Evolutionary conservation across 23 red algal genomes (phyloP), one percentile per base, ranked within the genome.

Genomic region (Gracilaria domingensis): DNA sequence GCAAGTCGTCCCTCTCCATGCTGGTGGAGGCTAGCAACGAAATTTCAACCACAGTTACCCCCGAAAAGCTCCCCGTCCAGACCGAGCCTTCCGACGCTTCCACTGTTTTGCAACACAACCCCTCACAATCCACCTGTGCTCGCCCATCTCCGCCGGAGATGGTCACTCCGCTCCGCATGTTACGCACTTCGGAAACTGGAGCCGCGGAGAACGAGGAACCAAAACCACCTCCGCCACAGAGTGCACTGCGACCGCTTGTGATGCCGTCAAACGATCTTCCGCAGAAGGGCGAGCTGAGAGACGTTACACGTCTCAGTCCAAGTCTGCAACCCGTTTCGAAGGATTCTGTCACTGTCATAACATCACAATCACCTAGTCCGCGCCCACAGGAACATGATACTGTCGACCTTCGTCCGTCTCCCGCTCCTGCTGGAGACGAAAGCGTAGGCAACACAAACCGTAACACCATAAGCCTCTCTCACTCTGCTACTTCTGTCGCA

Each of bases 1-100:
- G 16, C 72, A 77, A 77, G 72, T 77, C 72, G 9, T 77, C 40
- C 18, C 72, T 77, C 42, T 48, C 72, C 39, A 77, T 77, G 20
- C 21, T 77, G 38, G 38, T 77, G 7, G 72, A 77, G 11, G 72
- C 72, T 30, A 50, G 40, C 38, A 77, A 77, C 39, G 40, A 77
- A 25, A 7, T 49, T 17, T 20, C 72, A 23, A 34, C 20, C 39
- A 9, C 45, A 25, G 12, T 48, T 29, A 51, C 72, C 30, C 72
- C 72, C 0, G 72, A 77, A 25, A 77, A 77, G 39, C 72, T 42
- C 4, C n/a, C 72, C 21, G 2, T 51, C 1, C 72, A 77, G 50
- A 77, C 38, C 5, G 40, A 77, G n/a, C 45, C 72, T 0, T 77
- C 72, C 13, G 72, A 77, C 40, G 45, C 72, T 1, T 77, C 72